phyloP scores from a whole-genome alignment of 2,329 filamentous ascomycete species.

The Coniochaeta ligniaria region DNA sequence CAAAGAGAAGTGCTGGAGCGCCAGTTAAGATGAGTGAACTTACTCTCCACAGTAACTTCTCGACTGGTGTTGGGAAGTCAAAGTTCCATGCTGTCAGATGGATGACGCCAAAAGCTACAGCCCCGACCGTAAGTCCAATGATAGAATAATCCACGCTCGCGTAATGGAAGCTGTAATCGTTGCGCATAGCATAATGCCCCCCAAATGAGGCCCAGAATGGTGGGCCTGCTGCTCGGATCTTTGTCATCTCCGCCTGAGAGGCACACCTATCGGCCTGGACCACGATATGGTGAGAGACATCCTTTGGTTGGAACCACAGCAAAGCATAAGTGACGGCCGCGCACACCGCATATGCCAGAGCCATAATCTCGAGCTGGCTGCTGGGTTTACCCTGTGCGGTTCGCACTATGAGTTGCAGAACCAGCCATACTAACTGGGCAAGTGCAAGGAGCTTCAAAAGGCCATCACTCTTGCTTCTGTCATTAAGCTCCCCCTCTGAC shows the following conservation, averaged over 20 bases:
- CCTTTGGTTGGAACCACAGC: background rate
- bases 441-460: conserved; percentile 4
- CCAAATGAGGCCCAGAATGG: no score
- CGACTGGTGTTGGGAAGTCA: conserved; percentile 14
- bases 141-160: no score
- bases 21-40: background rate
- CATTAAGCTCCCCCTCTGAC: conserved; percentile 1
- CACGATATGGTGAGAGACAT: background rate
- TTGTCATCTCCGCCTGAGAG: background rate
- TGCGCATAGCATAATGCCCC: background rate
- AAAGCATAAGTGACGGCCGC: conserved; percentile 5
- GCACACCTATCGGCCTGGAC: background rate
- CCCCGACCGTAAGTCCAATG: background rate
- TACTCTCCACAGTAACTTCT: conserved; percentile 9
- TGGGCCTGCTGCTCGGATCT: no score
- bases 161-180: no score
- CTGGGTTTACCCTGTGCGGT: background rate
- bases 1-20: background rate
- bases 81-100: conserved; percentile 19
- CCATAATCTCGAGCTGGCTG: conserved; percentile 11
- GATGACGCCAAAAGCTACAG: conserved; percentile 5
- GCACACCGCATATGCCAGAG: conserved; percentile 15
- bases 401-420: conserved; percentile 1
- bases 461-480: conserved; percentile 5
- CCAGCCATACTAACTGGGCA: conserved; percentile 3